Evolutionary conservation across 2,329 filamentous ascomycete genomes (phyloP), one percentile per base, ranked within the genome.

Genomic region (Penicillium concentricum): DNA sequence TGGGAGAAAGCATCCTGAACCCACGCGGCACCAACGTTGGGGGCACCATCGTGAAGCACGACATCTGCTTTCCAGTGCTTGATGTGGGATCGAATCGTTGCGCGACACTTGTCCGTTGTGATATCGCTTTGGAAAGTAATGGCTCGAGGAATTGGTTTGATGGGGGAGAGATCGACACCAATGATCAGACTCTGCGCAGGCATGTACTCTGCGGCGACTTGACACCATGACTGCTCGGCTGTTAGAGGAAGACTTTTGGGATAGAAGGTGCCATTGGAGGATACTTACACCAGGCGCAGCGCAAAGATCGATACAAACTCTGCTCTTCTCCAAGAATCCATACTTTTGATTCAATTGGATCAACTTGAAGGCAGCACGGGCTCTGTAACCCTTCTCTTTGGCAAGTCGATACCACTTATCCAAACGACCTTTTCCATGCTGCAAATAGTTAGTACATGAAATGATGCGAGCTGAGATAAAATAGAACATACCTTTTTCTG

Each of bases 301-400:
- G 79, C 94, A 99, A 72, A 99, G 89, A 87, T 99, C 95, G 74
- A 99, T 82, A 60, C 97, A 81, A 69, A 97, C 94, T 81, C 91
- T 96, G 78, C 91, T 95, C 82, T 95, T 93, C 76, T 97, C 92
- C 67, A 99, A 81, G 77, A 99, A 99, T 66, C 91, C 90, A 88
- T 96, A 99, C 75, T 97, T 97, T 79, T 97, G 97, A 81, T 99
- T 99, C 69, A 99, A 81, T 76, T 99, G 93, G 66, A 99, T 93
- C 67, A 99, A 80, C 80, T 99, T 99, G 84, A 97, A 97, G 55
- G 94, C 92, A 67, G 94, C 92, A 83, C 94, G 86, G 60, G 94
- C 93, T 70, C 94, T 84, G 74, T 97, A 99, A 61, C 94, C 94
- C 77, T 97, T 97, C 76, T 99, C 94, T 78, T 99, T 99, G 60